Evolutionary conservation across 2,329 filamentous ascomycete genomes (phyloP), one percentile per base, ranked within the genome.

Genomic region (Neopestalotiopsis sp.): DNA sequence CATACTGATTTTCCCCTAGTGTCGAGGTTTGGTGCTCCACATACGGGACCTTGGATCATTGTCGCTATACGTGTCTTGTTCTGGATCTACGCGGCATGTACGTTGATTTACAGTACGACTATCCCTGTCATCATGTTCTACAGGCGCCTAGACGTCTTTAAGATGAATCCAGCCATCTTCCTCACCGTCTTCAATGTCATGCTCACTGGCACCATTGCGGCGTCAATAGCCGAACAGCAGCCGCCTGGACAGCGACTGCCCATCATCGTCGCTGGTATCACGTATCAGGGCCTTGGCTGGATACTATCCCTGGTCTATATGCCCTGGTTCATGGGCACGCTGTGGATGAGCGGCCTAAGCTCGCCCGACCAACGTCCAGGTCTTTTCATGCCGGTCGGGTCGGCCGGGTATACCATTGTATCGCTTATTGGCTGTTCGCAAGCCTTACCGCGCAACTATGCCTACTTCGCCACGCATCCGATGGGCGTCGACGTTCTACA

Each of bases 101-200:
- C 88, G 0, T 85, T 91, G 72, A 68, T 83, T 12, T 79, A 87
- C 7, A 86, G 87, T 1, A 81, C 90, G 1, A 72, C 83, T 1
- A 87, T 89, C 76, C 91, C 90, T 79, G 86, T 86, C 59, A 82
- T 86, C 72, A 79, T 91, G 59, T 90, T 90, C 74, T 82, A 84
- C 45, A 56, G 34, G 67, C 87, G 82, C 74, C 82, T 81, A 68
- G 83, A 85, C 66, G 83, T 5, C 67, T 76, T 30, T 68, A 85
- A 66, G 83, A 88, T 90, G 82, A 89, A 88, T 74, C 89, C 89
- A 0, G 86, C 86, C 0, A 90, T 89, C 88, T 86, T 90, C 69
- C 80, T 91, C 24, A 88, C 88, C 5, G 86, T 89, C 69, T 91
- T 90, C 76, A 89, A 89, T 7, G 80, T 88, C 73, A 90, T 91